phyloP scores from a whole-genome alignment of 306 rosid genomes.

The Spatholobus suberectus region DNA sequence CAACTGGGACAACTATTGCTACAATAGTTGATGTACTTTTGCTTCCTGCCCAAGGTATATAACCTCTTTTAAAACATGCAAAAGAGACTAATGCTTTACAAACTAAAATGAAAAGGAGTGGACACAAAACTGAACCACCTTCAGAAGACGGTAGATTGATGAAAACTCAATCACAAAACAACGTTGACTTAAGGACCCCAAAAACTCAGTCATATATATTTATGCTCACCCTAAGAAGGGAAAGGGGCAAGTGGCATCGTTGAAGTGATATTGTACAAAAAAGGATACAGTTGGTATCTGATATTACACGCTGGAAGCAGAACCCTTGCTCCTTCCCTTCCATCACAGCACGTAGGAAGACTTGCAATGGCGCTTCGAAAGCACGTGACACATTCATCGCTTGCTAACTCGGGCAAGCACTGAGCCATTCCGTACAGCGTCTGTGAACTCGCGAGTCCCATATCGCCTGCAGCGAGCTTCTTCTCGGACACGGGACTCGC shows the following conservation, averaged over 20 bases:
- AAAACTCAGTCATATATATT: no score
- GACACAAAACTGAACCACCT: neutral
- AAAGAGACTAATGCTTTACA: neutral
- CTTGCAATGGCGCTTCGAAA: slow-evolving; percentile 13
- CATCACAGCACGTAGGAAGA: slow-evolving; percentile 35
- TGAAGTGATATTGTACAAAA: slow-evolving; percentile 12
- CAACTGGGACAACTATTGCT: slow-evolving; percentile 37
- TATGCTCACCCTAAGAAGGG: slow-evolving; percentile 5
- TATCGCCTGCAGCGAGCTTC: slow-evolving; percentile 26
- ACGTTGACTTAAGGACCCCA: neutral
- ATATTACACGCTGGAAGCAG: slow-evolving; percentile 26
- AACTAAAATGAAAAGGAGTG: neutral
- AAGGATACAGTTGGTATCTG: slow-evolving; percentile 21
- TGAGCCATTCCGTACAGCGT: slow-evolving; percentile 34
- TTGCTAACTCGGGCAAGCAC: slow-evolving; percentile 22
- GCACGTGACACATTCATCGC: neutral
- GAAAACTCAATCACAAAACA: neutral
- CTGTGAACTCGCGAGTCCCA: slow-evolving; percentile 1
- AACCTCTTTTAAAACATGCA: neutral
- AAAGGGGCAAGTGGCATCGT: neutral
- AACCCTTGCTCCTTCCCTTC: slow-evolving; percentile 18
- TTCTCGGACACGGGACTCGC: slow-evolving; percentile 11
- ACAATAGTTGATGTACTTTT: no score
- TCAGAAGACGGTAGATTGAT: no score
- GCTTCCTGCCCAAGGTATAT: slow-evolving; percentile 26